These are phyloP conservation scores for Eutypa lata DNA, from an alignment of 2,329 filamentous ascomycete species.

Conservation along the genomic window DNA sequence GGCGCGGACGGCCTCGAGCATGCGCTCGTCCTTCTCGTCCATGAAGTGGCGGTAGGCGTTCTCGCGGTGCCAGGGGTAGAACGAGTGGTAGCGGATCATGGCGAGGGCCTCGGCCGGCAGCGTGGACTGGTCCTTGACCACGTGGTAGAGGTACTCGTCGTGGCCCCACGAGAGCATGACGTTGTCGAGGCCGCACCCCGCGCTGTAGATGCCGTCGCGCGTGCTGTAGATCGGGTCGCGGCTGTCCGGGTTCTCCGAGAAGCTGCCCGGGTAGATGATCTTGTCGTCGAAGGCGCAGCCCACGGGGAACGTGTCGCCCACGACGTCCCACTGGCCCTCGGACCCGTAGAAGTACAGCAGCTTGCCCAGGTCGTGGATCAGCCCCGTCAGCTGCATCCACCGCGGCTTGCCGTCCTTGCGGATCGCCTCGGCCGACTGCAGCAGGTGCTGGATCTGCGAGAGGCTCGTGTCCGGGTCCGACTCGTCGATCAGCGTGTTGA, in stretches of 20 bases:
- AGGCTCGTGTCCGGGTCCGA: conserved; percentile 86
- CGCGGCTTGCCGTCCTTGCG: conserved; percentile 78
- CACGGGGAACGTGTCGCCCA: conserved; percentile 81
- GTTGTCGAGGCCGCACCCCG: conserved; percentile 79
- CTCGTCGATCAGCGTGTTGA: conserved; percentile 87
- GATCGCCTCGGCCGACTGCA: conserved; percentile 87
- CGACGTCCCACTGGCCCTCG: conserved; percentile 90
- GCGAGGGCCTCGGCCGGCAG: conserved; percentile 80
- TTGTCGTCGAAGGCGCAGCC: conserved; percentile 70
- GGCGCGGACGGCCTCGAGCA: conserved; percentile 76
- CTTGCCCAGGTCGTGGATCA: conserved; percentile 79
- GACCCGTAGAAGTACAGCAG: conserved; percentile 78
- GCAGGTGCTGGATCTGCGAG: conserved; percentile 83
- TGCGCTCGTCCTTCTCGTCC: conserved; percentile 74
- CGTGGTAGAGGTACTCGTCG: conserved; percentile 83
- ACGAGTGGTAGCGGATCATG: conserved; percentile 91
- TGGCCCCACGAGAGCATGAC: conserved; percentile 90
- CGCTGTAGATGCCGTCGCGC: conserved; percentile 74
- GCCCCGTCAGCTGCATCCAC: conserved; percentile 77
- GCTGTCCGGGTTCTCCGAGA: conserved; percentile 72
- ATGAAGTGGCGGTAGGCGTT: conserved; percentile 80
- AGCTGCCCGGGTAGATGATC: conserved; percentile 80
- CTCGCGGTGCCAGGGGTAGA: conserved; percentile 87
- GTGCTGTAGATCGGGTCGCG: conserved; percentile 70
- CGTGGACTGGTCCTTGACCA: conserved; percentile 77